Conservation (phyloP, 2,329 filamentous ascomycete genomes). For the Blumeria hordei region DNA sequence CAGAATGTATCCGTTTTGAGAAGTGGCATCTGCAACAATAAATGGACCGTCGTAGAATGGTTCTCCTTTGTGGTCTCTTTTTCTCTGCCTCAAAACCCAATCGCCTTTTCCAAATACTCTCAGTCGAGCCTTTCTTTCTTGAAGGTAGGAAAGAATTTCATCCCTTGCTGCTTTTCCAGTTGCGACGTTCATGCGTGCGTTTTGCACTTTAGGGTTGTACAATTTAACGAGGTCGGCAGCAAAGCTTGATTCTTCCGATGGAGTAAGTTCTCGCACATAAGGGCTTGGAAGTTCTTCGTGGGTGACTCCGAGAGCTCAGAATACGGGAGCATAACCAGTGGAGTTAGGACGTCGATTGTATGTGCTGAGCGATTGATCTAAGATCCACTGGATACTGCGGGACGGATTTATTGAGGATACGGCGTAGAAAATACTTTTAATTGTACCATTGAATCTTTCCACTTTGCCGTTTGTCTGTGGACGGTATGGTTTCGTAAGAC, state of each 20-base stretch:
- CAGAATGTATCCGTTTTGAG: not conserved
- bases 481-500: not conserved
- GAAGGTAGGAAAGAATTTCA: not conserved
- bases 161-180: not conserved
- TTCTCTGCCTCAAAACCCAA: not conserved
- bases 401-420: not conserved
- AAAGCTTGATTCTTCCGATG: not conserved
- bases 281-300: not conserved
- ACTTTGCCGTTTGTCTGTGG: not conserved
- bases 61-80: not conserved
- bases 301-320: not conserved
- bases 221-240: not conserved
- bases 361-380: not conserved
- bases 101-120: slow-evolving; percentile 1
- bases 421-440: slow-evolving; percentile 1
- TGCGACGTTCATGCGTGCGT: not conserved
- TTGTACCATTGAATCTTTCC: slow-evolving; percentile 1
- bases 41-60: not conserved
- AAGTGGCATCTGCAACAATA: not conserved
- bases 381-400: slow-evolving; percentile 1
- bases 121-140: not conserved
- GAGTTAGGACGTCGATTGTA: not conserved
- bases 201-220: not conserved
- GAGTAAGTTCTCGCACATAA: not conserved
- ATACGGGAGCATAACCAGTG: not conserved